These are phyloP conservation scores for Xylaria sp. DNA, from an alignment of 2,329 filamentous ascomycete genomes.

Conservation along the genomic window DNA sequence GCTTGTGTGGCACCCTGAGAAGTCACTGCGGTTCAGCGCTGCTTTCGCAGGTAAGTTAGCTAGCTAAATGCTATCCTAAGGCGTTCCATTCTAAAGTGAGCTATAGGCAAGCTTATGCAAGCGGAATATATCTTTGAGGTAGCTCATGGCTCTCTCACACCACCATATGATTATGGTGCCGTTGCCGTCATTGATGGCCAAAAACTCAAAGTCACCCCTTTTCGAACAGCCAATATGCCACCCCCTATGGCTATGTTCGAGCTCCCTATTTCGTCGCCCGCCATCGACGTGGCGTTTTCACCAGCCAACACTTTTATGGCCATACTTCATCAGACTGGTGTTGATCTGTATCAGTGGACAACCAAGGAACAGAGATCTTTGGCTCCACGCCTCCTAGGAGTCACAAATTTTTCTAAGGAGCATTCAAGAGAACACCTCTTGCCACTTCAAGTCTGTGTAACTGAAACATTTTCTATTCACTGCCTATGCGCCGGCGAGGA, in stretches of 20 bases:
- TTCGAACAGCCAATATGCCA: slow-evolving; percentile 85
- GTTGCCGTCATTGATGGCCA: slow-evolving; percentile 87
- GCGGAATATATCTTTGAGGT: slow-evolving; percentile 76
- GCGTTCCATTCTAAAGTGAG: slow-evolving; percentile 33
- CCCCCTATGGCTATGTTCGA: slow-evolving; percentile 93
- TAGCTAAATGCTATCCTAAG: not conserved
- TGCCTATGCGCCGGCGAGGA: slow-evolving; percentile 44
- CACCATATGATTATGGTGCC: slow-evolving; percentile 80
- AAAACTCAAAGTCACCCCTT: slow-evolving; percentile 83
- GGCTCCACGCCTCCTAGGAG: slow-evolving; percentile 55
- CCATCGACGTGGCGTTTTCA: slow-evolving; percentile 80
- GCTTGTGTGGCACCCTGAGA: slow-evolving; percentile 87
- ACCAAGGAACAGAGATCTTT: slow-evolving; percentile 65
- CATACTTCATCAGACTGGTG: slow-evolving; percentile 73
- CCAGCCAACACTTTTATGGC: slow-evolving; percentile 73
- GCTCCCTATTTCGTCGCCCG: slow-evolving; percentile 69
- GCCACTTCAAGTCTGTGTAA: slow-evolving; percentile 48
- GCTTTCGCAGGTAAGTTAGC: slow-evolving; percentile 60
- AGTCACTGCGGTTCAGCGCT: slow-evolving; percentile 74
- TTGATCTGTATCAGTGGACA: slow-evolving; percentile 78
- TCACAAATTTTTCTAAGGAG: slow-evolving; percentile 54
- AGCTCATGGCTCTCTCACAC: slow-evolving; percentile 73
- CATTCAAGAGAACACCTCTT: slow-evolving; percentile 42
- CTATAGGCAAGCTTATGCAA: slow-evolving; percentile 62
- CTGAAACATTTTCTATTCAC: slow-evolving; percentile 46